A percentile compares a stretch with the other conserved stretches of the same genome.
phyloP scores from a whole-genome alignment of 2,329 filamentous ascomycete genomes.

The Botryosphaeria dothidea region DNA sequence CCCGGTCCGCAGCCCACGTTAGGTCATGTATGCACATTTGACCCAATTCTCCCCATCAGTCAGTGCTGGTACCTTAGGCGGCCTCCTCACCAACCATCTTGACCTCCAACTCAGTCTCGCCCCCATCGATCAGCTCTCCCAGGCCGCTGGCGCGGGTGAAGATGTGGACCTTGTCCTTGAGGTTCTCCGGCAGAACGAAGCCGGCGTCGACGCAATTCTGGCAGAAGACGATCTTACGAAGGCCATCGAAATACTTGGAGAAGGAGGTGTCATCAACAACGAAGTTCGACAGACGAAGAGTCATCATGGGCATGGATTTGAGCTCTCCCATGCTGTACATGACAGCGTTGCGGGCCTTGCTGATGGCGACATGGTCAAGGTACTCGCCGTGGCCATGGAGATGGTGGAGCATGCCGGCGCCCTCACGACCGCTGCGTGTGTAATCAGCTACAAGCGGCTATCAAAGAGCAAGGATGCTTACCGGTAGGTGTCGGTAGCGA shows the following conservation, averaged over 20 bases:
- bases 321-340: constrained; percentile 24
- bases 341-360: constrained; percentile 33
- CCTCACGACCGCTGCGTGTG: constrained; percentile 28
- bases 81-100: neutral
- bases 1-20: neutral
- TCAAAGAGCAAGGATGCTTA: neutral
- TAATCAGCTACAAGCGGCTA: neutral
- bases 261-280: constrained; percentile 36
- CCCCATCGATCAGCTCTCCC: neutral
- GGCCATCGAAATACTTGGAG: constrained; percentile 6
- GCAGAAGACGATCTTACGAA: neutral
- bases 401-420: constrained; percentile 32
- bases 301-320: constrained; percentile 17
- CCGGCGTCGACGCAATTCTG: constrained; percentile 15
- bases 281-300: constrained; percentile 35
- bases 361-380: constrained; percentile 33
- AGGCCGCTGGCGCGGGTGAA: neutral
- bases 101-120: neutral
- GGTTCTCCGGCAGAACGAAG: constrained; percentile 5
- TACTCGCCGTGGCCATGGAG: constrained; percentile 34
- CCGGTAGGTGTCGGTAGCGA: neutral
- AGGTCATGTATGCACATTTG: neutral
- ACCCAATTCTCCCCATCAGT: neutral
- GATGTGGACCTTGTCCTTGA: neutral
- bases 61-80: neutral